Percentiles rank a stretch among this genome's conserved stretches.
Evolutionary conservation across 225 moss, liverwort and hornwort genomes (phyloP).

Genomic region (Antitrichia curtipendula): DNA sequence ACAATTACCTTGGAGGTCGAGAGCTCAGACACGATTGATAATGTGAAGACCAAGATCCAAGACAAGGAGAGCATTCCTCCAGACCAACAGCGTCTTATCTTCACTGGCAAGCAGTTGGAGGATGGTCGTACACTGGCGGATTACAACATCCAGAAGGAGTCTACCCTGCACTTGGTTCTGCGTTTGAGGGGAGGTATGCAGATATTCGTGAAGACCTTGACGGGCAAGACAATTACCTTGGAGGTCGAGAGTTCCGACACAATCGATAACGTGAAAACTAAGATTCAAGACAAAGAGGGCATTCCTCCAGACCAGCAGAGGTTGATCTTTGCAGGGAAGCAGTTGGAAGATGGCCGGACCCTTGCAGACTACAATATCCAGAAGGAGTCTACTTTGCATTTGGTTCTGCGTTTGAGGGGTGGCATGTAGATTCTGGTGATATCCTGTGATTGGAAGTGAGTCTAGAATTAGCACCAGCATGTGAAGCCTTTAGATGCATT

Average conservation of each 20-base stretch:
- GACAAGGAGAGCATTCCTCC: background rate
- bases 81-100: background rate
- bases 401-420: background rate
- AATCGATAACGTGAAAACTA: background rate
- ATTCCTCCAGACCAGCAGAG: background rate
- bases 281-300: background rate
- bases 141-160: background rate
- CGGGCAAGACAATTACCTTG: background rate
- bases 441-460: background rate
- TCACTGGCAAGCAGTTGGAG: background rate
- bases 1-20: background rate
- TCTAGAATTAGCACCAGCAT: no score
- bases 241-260: background rate
- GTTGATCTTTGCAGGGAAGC: background rate
- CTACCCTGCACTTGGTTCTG: background rate
- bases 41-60: background rate
- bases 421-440: background rate
- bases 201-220: background rate
- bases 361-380: constrained; percentile 10
- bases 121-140: background rate
- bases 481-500: no score
- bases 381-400: background rate
- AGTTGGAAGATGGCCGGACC: background rate
- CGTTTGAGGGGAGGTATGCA: background rate
- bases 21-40: background rate